Percentiles rank a stretch among this genome's conserved stretches.
These are phyloP conservation scores for Skeletonema marinoi DNA, from an alignment of 108 stramenopile species.

Conservation along the genomic window DNA sequence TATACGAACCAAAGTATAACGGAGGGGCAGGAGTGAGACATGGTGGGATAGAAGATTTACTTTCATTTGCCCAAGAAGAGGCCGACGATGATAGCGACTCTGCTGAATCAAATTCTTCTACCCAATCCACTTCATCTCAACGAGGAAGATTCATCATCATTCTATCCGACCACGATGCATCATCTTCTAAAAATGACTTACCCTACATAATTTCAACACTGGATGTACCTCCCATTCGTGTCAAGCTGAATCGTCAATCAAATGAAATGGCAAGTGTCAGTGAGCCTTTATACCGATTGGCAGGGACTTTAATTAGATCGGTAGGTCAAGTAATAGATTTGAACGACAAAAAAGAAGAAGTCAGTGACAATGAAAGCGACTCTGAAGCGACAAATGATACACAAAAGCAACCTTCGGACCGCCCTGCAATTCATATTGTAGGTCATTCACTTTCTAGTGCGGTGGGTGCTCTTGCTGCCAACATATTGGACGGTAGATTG, in stretches of 20 bases:
- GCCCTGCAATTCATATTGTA: slow-evolving; percentile 78
- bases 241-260: slow-evolving; percentile 1
- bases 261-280: slow-evolving; percentile 72
- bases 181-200: slow-evolving; percentile 10
- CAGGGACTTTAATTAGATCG: slow-evolving; percentile 52
- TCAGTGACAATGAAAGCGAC: neutral
- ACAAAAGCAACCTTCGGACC: slow-evolving; percentile 23
- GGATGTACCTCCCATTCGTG: slow-evolving; percentile 21
- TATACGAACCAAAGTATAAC: slow-evolving; percentile 70
- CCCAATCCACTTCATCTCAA: neutral
- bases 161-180: slow-evolving; percentile 35
- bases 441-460: slow-evolving; percentile 80
- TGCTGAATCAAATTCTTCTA: slow-evolving; percentile 1
- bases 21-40: slow-evolving; percentile 77
- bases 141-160: slow-evolving; percentile 66
- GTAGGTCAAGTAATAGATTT: slow-evolving; percentile 16
- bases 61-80: slow-evolving; percentile 28
- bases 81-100: slow-evolving; percentile 6
- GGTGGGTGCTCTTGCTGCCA: slow-evolving; percentile 74
- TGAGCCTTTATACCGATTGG: slow-evolving; percentile 59
- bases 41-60: slow-evolving; percentile 66
- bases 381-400: slow-evolving; percentile 31
- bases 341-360: neutral
- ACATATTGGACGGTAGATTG: slow-evolving; percentile 73
- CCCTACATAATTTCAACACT: slow-evolving; percentile 21